These are phyloP conservation scores for Solanum pimpinellifolium DNA, from an alignment of 257 asterid species.

Conservation along the genomic window DNA sequence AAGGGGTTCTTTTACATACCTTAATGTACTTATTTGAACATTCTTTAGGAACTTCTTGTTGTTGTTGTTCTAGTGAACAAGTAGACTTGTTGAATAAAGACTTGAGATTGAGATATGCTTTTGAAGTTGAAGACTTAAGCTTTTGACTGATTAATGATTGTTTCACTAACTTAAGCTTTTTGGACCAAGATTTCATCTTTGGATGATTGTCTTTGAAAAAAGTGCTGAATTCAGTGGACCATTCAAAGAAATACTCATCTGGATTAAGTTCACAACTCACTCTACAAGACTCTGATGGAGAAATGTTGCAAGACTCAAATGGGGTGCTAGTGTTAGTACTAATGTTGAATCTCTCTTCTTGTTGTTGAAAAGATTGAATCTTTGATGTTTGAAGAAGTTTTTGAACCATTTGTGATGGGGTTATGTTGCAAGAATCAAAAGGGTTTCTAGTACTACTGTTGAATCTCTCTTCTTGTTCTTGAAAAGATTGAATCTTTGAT, in stretches of 20 bases:
- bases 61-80: slow-evolving; percentile 7
- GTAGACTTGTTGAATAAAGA: slow-evolving; percentile 28
- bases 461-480: neutral
- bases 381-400: slow-evolving; percentile 1
- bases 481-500: slow-evolving; percentile 6
- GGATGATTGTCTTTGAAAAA: slow-evolving; percentile 17
- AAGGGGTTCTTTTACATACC: slow-evolving; percentile 19
- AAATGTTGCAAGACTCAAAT: slow-evolving; percentile 33
- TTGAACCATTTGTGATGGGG: neutral
- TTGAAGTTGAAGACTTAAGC: slow-evolving; percentile 29
- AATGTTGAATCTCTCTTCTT: neutral
- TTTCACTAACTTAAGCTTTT: slow-evolving; percentile 28
- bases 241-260: slow-evolving; percentile 51
- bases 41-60: neutral
- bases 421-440: neutral
- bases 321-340: slow-evolving; percentile 25
- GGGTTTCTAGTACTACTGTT: neutral
- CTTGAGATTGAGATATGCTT: slow-evolving; percentile 21
- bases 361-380: neutral
- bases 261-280: slow-evolving; percentile 68
- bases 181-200: slow-evolving; percentile 32
- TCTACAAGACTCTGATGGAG: slow-evolving; percentile 72
- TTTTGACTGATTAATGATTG: slow-evolving; percentile 24
- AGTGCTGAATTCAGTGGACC: slow-evolving; percentile 55
- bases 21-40: slow-evolving; percentile 10